Evolutionary conservation across 148 eudicot species (phyloP), one percentile per base, ranked within the genome.

Genomic region (Rhododendron kiyosumense): DNA sequence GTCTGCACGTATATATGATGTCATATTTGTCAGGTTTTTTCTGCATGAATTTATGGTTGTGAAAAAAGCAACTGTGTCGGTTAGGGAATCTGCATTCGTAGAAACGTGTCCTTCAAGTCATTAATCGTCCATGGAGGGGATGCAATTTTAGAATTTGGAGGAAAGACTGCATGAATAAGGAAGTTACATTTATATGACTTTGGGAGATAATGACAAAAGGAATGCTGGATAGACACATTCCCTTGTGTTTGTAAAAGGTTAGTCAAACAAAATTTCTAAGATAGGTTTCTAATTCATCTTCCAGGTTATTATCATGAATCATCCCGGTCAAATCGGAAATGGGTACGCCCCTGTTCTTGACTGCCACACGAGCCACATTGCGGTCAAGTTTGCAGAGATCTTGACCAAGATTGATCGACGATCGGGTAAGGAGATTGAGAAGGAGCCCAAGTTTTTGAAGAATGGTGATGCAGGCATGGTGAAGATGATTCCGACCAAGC

Each of bases 371-470:
- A n/a, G 6, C 38, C 84, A 82, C 75, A 82, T 82, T n/a, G 84
- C 84, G 1, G 84, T 82, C 22, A 82, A 82, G 84, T 82, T 82
- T 41, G 24, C 32, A 3, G 84, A 82, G 54, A n/a, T 82, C 51
- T 2, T 61, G 52, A 82, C 84, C 51, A 82, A 82, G 84, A 82
- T 82, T 63, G 84, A 82, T 7, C 34, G 84, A n/a, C 84, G 84
- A 63, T 82, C 84, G 13, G 84, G 84, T 5, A 82, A 82, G 84
- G 84, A 61, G 84, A 34, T 82, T 41, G 84, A 82, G 75, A 82
- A 82, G 51, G 84, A 82, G 51, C 84, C 84, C 52, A 82, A 82
- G 75, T 82, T 82, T 48, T 82, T 82, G 84, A 82, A 82, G 75
- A 82, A 82, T n/a, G 84, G 84, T 41, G 84, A 82, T 82, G 75